Base-by-base conservation (phyloP, 2,329 filamentous ascomycete species). In the Ophiocordyceps camponoti-saundersi region DNA sequence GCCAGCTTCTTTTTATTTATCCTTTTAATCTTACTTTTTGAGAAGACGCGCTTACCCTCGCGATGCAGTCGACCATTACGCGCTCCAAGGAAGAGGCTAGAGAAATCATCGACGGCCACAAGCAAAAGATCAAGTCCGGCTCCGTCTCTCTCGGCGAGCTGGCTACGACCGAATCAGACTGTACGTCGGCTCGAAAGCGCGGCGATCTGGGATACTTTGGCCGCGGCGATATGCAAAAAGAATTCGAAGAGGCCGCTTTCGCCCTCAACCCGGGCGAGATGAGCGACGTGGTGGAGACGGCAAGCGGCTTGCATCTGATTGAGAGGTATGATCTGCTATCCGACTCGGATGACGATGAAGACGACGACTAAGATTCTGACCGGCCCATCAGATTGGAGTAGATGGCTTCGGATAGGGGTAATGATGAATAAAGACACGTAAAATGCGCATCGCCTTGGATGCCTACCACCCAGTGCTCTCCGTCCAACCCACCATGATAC, bases 171-270 rank as follows among this genome's bases (percentile, higher is more conserved):
- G 92, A 96, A 68, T 94, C 86, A 16, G 92, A 98, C 67, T 96
- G 90, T 69, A 94, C 85, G 65, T 95, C 88, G 56, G 89, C 92
- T 29, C 79, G 88, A 56, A 98, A 96, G 75, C 79, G 81, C 54
- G 92, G 92, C 48, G 92, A 98, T 62, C 69, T 98, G 68, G 92
- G 92, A 20, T 95, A 89, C 65, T 98, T 98, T 64, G 89, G 87
- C 48, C 80, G 76, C 57, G 87, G 88, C 26, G 90, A 96, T 59
- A 98, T 98, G 92, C 92, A 98, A 64, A 90, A 89, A 70, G 90
- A 95, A 66, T 98, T 98, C 59, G 92, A 98, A 67, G 87, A 95
- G 48, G 89, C 89, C 5, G 84, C 92, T 1, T 98, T 98, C 67
- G 81, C 76, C n/a, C 72, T 98, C 47, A 76, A 89, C 64, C 81